Percentiles rank a stretch among this genome's conserved stretches.
Evolutionary conservation across 257 asterid species (phyloP).

Genomic region (Cynanchum wilfordii): DNA sequence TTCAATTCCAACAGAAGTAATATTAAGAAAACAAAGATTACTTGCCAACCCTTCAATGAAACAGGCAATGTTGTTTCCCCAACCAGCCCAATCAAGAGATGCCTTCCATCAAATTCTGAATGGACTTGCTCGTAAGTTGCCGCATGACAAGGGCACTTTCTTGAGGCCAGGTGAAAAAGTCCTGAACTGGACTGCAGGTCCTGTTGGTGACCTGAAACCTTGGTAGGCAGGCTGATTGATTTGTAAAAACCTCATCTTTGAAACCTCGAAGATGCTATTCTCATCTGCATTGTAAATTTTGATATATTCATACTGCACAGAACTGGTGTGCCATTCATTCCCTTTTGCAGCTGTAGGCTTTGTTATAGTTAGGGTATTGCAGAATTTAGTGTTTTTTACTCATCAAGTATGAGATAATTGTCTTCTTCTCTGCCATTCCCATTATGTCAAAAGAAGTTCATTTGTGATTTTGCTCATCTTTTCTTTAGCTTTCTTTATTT

Average conservation of each 20-base stretch:
- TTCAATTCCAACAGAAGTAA: slow-evolving; percentile 59
- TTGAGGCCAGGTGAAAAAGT: slow-evolving; percentile 51
- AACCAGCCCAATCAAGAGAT: slow-evolving; percentile 74
- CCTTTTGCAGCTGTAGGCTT: neutral
- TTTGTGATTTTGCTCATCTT: neutral
- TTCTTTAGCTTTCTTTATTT: too few species aligned
- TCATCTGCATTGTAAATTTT: slow-evolving; percentile 8
- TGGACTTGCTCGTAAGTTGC: slow-evolving; percentile 79
- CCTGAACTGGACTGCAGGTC: slow-evolving; percentile 92
- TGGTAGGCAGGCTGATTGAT: slow-evolving; percentile 36
- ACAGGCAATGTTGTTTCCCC: slow-evolving; percentile 86
- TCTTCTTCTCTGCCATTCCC: neutral
- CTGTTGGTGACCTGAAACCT: slow-evolving; percentile 72
- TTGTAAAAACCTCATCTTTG: neutral
- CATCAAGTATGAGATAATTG: neutral
- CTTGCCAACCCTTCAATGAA: slow-evolving; percentile 92
- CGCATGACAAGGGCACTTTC: slow-evolving; percentile 47
- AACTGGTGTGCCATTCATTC: neutral
- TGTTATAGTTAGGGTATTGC: neutral
- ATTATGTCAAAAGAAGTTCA: neutral
- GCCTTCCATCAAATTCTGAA: slow-evolving; percentile 91
- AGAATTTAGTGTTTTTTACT: neutral
- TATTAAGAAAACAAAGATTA: slow-evolving; percentile 68
- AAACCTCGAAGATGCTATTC: neutral
- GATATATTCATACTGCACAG: slow-evolving; percentile 6